Evolutionary conservation across 202 grass and related monocot species (phyloP).

Genomic region (Schoenoplectus tabernaemontani): DNA sequence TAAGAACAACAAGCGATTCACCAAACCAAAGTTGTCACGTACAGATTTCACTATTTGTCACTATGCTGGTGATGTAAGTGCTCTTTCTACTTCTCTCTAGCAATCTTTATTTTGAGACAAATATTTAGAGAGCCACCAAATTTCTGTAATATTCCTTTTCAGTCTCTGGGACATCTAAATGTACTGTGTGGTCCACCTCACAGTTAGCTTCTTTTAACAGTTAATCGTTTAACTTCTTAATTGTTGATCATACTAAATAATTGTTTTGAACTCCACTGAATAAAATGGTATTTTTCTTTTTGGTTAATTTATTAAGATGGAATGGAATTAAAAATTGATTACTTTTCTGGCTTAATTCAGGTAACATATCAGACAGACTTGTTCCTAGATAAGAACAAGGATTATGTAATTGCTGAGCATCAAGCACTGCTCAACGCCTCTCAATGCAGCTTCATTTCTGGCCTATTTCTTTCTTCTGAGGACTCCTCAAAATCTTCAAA

Average conservation of each 20-base stretch:
- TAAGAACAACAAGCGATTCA: conserved; percentile 83
- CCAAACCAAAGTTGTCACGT: conserved; percentile 83
- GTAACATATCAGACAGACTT: conserved; percentile 94
- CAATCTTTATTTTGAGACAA: neutral
- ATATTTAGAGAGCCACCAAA: neutral
- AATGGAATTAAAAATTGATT: neutral
- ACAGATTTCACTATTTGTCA: conserved; percentile 92
- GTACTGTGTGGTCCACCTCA: no score
- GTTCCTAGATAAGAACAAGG: conserved; percentile 97
- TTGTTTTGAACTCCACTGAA: neutral
- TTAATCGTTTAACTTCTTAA: neutral
- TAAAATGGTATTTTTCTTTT: neutral
- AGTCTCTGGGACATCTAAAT: neutral
- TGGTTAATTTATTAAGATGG: neutral
- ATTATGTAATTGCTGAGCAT: conserved; percentile 98
- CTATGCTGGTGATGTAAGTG: conserved; percentile 95
- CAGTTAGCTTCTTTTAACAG: neutral
- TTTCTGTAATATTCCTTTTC: neutral
- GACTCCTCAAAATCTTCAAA: conserved; percentile 88
- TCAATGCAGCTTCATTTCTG: conserved; percentile 62
- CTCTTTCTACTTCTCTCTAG: neutral
- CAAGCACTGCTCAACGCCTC: conserved; percentile 78
- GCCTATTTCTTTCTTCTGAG: conserved; percentile 54
- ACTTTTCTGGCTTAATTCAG: conserved; percentile 26
- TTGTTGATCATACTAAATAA: neutral